A percentile compares a stretch with the other conserved stretches of the same genome.
Conservation (phyloP, 2,329 filamentous ascomycete genomes). For the Talaromyces sp. region DNA sequence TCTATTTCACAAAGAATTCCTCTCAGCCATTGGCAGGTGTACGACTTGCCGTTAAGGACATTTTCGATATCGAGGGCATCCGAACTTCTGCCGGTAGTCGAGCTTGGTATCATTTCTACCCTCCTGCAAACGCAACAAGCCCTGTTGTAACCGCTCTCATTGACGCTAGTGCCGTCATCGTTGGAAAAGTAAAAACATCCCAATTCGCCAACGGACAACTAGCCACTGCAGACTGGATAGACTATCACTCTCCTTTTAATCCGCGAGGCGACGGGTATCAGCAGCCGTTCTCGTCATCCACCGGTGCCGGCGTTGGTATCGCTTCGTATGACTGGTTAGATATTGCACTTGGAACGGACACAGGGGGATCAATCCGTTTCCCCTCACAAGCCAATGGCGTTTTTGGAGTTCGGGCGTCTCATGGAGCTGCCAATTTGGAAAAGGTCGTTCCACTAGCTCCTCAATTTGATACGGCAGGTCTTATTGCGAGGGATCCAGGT, state of each 20-base stretch:
- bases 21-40: slow-evolving; percentile 60
- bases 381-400: slow-evolving; percentile 50
- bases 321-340: slow-evolving; percentile 46
- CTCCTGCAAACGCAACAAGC: slow-evolving; percentile 46
- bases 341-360: slow-evolving; percentile 30
- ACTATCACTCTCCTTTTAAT: slow-evolving; percentile 41
- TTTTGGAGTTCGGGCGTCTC: slow-evolving; percentile 52
- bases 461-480: slow-evolving; percentile 45
- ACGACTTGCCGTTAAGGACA: slow-evolving; percentile 62
- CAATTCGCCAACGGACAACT: slow-evolving; percentile 19
- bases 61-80: slow-evolving; percentile 57
- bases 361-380: slow-evolving; percentile 35
- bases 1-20: slow-evolving; percentile 28
- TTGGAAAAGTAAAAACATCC: slow-evolving; percentile 31
- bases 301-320: slow-evolving; percentile 40
- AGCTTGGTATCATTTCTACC: slow-evolving; percentile 56
- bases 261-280: slow-evolving; percentile 50
- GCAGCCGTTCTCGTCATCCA: slow-evolving; percentile 36
- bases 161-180: slow-evolving; percentile 54
- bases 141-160: slow-evolving; percentile 55
- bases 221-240: slow-evolving; percentile 28
- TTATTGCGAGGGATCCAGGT: slow-evolving; percentile 25
- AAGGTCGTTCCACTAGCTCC: slow-evolving; percentile 49
- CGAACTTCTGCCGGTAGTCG: slow-evolving; percentile 57
- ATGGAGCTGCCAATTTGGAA: slow-evolving; percentile 47